A percentile compares a stretch with the other conserved stretches of the same genome.
Evolutionary conservation across 306 rosid species (phyloP).

Genomic region (Cicer bijugum): DNA sequence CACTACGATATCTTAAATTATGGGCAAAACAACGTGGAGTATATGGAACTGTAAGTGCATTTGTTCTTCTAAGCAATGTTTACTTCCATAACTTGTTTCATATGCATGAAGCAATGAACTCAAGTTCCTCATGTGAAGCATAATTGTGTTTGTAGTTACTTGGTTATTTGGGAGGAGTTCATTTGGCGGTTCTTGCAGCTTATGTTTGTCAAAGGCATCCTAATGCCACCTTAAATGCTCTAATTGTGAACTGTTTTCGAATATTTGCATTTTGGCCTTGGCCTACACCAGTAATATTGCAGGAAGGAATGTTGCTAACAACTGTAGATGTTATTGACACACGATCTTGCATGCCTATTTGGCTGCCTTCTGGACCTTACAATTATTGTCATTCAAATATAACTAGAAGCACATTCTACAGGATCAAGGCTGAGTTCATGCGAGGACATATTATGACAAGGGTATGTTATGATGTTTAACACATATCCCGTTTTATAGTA

Average conservation of each 20-base stretch:
- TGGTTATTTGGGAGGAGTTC: conserved; percentile 62
- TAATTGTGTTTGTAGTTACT: conserved; percentile 45
- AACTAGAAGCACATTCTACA: conserved; percentile 51
- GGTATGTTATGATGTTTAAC: conserved; percentile 44
- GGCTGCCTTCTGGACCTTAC: conserved; percentile 48
- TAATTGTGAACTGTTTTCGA: conserved; percentile 50
- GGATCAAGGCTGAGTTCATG: conserved; percentile 51
- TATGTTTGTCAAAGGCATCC: conserved; percentile 50
- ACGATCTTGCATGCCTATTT: conserved; percentile 54
- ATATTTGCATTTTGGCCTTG: conserved; percentile 59
- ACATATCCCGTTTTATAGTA: neutral
- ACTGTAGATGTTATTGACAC: conserved; percentile 28
- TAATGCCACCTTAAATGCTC: conserved; percentile 46
- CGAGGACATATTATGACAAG: conserved; percentile 51
- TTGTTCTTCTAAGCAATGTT: conserved; percentile 6
- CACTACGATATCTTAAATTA: conserved; percentile 56
- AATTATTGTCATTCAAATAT: conserved; percentile 54
- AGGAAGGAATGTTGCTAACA: conserved; percentile 44
- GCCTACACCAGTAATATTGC: conserved; percentile 55
- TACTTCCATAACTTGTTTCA: conserved; percentile 25
- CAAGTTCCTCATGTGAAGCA: conserved; percentile 33
- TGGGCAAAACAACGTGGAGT: conserved; percentile 66
- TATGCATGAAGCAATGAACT: neutral
- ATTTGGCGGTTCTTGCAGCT: conserved; percentile 55
- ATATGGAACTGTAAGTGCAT: conserved; percentile 60